These are phyloP conservation scores for Phlyctochytrium bullatum DNA, from an alignment of 192 early-diverging fungal genomes.

Conservation along the genomic window DNA sequence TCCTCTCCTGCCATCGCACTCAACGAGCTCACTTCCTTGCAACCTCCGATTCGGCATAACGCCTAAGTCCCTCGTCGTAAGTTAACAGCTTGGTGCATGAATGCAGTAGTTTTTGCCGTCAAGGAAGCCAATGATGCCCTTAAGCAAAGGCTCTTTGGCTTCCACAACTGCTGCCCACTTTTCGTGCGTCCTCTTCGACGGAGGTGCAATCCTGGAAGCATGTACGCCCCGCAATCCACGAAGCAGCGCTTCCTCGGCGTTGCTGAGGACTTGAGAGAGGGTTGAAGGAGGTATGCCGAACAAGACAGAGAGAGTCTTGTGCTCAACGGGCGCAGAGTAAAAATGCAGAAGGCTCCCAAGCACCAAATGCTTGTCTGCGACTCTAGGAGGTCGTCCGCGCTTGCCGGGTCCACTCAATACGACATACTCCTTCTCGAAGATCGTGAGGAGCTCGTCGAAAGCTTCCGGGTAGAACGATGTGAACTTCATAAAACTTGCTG, in stretches of 20 bases:
- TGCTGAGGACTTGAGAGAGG: not conserved
- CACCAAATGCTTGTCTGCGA: slow-evolving; percentile 9
- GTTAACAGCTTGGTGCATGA: slow-evolving; percentile 1
- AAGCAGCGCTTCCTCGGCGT: slow-evolving; percentile 11
- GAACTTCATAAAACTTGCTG: no score
- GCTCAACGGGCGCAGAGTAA: slow-evolving; percentile 13
- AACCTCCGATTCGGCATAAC: no score
- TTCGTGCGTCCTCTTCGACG: not conserved
- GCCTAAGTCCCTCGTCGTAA: no score
- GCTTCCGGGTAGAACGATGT: no score
- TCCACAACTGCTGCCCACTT: slow-evolving; percentile 10
- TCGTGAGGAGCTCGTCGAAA: slow-evolving; percentile 8
- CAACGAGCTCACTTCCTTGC: no score
- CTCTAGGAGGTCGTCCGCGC: slow-evolving; percentile 4
- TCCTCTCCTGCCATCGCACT: no score
- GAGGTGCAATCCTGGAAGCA: slow-evolving; percentile 11
- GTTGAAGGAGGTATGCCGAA: slow-evolving; percentile 18
- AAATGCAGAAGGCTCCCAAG: slow-evolving; percentile 23
- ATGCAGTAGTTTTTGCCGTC: slow-evolving; percentile 23
- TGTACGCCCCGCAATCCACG: not conserved
- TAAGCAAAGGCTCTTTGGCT: slow-evolving; percentile 10
- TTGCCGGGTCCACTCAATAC: slow-evolving; percentile 11
- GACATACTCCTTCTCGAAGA: slow-evolving; percentile 15
- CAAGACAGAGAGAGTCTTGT: not conserved
- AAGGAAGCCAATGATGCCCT: slow-evolving; percentile 3